Percentiles rank a stretch among this genome's conserved stretches.
Evolutionary conservation across 345 rosid species (phyloP).

Genomic region (Boechera stricta): DNA sequence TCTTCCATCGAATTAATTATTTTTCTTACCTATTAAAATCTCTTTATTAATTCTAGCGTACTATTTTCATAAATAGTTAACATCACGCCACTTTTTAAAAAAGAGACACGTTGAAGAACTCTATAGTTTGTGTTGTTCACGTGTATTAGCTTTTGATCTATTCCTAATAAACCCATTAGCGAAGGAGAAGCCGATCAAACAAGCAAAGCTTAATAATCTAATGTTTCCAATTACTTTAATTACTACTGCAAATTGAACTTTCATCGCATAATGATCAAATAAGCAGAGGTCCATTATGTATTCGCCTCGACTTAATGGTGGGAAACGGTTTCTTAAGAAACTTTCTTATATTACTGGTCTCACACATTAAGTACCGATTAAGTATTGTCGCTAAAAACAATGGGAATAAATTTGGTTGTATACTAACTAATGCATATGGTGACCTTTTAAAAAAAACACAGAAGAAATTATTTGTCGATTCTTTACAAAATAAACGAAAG

Average conservation of each 20-base stretch:
- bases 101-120: constrained; percentile 39
- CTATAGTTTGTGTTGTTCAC: constrained; percentile 41
- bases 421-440: neutral
- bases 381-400: neutral
- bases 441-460: neutral
- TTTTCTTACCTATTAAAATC: neutral
- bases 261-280: constrained; percentile 10
- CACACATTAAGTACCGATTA: too few relatives aligned
- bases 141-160: constrained; percentile 38
- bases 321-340: neutral
- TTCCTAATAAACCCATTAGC: constrained; percentile 18
- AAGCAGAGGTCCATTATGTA: neutral
- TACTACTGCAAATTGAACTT: constrained; percentile 21
- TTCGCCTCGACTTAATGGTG: neutral
- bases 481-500: neutral
- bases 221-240: constrained; percentile 11
- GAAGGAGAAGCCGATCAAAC: constrained; percentile 19
- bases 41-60: neutral
- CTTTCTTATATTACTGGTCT: neutral
- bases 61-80: constrained; percentile 17
- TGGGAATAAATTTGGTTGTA: neutral
- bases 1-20: neutral
- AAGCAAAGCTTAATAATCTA: constrained; percentile 23
- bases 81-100: constrained; percentile 25
- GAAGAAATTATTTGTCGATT: neutral